Base-by-base conservation (phyloP, 345 rosid genomes). In the Acer saccharum region DNA sequence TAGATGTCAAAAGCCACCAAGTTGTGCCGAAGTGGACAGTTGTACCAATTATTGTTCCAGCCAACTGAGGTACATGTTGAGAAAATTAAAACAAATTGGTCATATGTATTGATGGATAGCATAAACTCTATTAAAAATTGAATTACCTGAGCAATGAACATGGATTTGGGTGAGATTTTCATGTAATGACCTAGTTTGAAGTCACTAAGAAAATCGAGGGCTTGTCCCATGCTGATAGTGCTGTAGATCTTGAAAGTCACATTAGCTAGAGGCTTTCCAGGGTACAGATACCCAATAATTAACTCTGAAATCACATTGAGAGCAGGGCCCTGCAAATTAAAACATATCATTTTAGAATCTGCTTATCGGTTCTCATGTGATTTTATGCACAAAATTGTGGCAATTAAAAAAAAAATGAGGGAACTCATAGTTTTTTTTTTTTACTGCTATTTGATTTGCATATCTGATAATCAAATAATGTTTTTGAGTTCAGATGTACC, bases 121-220 rank as follows among this genome's bases (percentile, higher is more conserved):
- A 39, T 7, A 13, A 44, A 21, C 13, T 73, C 20, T 12, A 35
- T 27, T 9, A 17, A 9, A 3, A 12, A 18, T 21, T 2, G 17
- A 6, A 4, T 54, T 79, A 87, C 89, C 90, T 94, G 97, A 61
- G 77, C 94, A 18, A 83, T 21, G 82, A 94, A 94, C 97, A 94
- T 94, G 18, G 93, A 84, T 78, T 73, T 89, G 6, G 98, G 98
- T 27, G 97, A 93, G 76, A 94, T 74, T 86, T 94, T 94, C 97
- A 92, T 92, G 65, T 92, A 93, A 74, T 93, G 97, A n/a, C 96
- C 98, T 55, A 93, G 76, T 78, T 93, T 93, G 85, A 94, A 92
- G 80, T 92, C 98, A 4, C 75, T 73, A 0, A 91, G 65, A 68
- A 94, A 94, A 65, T 23, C 50, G n/a, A 92, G 85, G 57, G 97